These are phyloP conservation scores for Rhodotorula diobovata DNA, from an alignment of 768 basidiomycete species.

Conservation along the genomic window DNA sequence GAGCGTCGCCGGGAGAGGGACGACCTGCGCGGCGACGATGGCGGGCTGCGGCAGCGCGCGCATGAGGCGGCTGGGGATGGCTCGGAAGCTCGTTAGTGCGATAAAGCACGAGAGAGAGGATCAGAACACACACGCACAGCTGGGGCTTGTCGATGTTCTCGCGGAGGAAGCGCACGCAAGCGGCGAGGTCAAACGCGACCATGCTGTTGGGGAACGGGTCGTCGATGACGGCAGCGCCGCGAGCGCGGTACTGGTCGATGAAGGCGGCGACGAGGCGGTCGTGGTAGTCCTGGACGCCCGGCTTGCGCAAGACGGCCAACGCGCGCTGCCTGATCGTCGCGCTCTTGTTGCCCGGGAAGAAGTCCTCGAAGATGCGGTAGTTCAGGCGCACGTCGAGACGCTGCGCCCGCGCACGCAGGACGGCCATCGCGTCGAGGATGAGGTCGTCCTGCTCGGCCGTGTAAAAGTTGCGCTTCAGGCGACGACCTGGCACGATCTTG, in stretches of 20 bases:
- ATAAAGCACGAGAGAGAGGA: not conserved
- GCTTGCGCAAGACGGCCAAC: conserved; percentile 22
- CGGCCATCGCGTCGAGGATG: conserved; percentile 73
- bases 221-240: conserved; percentile 61
- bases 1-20: conserved; percentile 54
- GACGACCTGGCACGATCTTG: conserved; percentile 30
- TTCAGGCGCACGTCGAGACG: conserved; percentile 53
- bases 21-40: conserved; percentile 46
- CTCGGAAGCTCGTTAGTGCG: not conserved
- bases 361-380: conserved; percentile 67
- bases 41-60: conserved; percentile 57
- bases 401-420: conserved; percentile 71
- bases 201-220: conserved; percentile 66
- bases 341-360: conserved; percentile 70
- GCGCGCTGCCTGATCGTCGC: conserved; percentile 55
- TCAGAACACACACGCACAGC: conserved; percentile 57
- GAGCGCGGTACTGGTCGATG: conserved; percentile 67
- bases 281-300: conserved; percentile 69
- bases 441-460: conserved; percentile 81
- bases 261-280: conserved; percentile 75
- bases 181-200: conserved; percentile 70
- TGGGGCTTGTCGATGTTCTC: conserved; percentile 77
- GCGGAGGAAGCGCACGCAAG: conserved; percentile 76
- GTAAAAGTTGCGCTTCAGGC: conserved; percentile 71
- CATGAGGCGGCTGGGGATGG: conserved; percentile 49